phyloP scores from a whole-genome alignment of 495 filamentous ascomycete species.

The Friedmanniomyces simplex region DNA sequence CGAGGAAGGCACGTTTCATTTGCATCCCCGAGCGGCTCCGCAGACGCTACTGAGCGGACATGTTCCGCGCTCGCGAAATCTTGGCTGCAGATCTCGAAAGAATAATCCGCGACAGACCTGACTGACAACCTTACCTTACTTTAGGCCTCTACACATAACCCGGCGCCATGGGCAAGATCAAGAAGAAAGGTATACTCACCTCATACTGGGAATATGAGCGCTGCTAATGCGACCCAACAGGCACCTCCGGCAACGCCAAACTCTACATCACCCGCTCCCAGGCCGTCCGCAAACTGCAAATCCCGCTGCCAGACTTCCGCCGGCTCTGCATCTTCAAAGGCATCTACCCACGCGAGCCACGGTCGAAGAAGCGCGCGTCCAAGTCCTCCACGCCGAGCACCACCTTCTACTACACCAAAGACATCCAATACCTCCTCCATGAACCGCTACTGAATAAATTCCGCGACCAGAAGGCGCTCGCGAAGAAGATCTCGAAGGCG shows the following conservation, averaged over 20 bases:
- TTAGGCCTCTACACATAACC: background rate
- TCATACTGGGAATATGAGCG: conserved; percentile 1
- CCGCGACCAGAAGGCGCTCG: conserved; percentile 87
- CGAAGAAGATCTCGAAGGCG: conserved; percentile 90
- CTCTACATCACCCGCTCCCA: conserved; percentile 97
- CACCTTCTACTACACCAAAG: conserved; percentile 98
- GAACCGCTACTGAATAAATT: conserved; percentile 94
- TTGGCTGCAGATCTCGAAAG: background rate
- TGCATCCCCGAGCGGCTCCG: background rate
- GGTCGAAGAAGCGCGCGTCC: conserved; percentile 91
- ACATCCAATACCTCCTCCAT: conserved; percentile 95
- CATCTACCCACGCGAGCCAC: conserved; percentile 93
- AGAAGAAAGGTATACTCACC: conserved; percentile 70
- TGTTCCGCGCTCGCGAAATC: background rate
- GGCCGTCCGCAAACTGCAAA: conserved; percentile 93
- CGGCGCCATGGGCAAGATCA: conserved; percentile 63
- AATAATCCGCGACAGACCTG: background rate
- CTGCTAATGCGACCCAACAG: conserved; percentile 29
- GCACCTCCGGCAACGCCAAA: conserved; percentile 84
- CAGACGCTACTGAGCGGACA: background rate
- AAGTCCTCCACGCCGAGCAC: conserved; percentile 82
- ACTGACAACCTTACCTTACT: too few species aligned
- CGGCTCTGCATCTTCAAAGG: conserved; percentile 99
- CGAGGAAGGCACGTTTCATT: background rate
- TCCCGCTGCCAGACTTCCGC: conserved; percentile 92